Conservation (phyloP, 1,284 basidiomycete genomes). For the Ceratobasidium sp. region DNA sequence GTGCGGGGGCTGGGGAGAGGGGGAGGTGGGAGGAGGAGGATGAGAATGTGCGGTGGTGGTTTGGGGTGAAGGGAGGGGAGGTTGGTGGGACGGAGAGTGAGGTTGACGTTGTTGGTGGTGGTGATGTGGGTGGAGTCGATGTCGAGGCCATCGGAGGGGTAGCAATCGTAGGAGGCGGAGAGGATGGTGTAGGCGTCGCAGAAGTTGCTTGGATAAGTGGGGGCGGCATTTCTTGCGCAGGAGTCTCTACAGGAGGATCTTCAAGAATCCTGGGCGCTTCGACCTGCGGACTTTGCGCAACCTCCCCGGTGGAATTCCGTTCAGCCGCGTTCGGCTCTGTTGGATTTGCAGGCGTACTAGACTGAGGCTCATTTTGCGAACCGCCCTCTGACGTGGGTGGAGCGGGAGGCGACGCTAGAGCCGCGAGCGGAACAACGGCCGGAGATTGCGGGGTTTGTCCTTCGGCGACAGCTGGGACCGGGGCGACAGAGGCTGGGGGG, state of each 20-base stretch:
- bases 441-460: neutral
- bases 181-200: neutral
- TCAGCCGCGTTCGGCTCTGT: neutral
- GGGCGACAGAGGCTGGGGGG: neutral
- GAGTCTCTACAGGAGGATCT: conserved; percentile 6
- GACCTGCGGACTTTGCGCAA: neutral
- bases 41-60: neutral
- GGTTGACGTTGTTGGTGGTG: too few species aligned
- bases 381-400: neutral
- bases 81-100: too few species aligned
- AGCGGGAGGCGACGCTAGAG: neutral
- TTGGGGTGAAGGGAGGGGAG: neutral
- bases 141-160: neutral
- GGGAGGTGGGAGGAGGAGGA: conserved; percentile 12
- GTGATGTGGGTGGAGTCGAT: too few species aligned
- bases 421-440: neutral
- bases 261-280: neutral
- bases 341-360: neutral
- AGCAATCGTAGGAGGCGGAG: neutral
- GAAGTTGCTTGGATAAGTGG: neutral
- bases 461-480: neutral
- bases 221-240: conserved; percentile 10
- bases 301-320: neutral
- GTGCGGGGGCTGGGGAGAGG: neutral
- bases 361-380: too few species aligned